Evolutionary conservation across 495 filamentous ascomycete species (phyloP).

Genomic region (Astrothelium subdiscretum): DNA sequence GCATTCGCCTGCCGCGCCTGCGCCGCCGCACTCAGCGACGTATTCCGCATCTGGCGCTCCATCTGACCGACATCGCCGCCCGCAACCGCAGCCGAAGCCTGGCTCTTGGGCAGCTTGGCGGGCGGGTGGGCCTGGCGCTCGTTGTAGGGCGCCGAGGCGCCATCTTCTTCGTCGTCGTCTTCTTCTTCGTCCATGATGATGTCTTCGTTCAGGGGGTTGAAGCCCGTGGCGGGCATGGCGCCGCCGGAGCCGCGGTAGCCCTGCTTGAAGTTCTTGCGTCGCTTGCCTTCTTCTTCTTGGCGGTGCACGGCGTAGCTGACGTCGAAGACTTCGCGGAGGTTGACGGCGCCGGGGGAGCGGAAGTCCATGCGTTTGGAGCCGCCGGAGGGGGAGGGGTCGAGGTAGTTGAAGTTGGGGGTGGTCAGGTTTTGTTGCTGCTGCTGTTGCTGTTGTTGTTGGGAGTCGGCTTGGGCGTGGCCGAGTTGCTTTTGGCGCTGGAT

Average conservation of each 20-base stretch:
- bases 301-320: constrained; percentile 93
- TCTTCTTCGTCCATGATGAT: constrained; percentile 49
- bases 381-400: constrained; percentile 35
- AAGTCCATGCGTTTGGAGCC: constrained; percentile 64
- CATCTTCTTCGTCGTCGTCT: constrained; percentile 51
- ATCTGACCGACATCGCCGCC: constrained; percentile 59
- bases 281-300: constrained; percentile 91
- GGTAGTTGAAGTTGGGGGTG: constrained; percentile 41
- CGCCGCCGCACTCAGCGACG: constrained; percentile 55
- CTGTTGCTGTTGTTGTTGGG: neutral
- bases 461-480: neutral
- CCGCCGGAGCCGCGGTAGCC: constrained; percentile 48
- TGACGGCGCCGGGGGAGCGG: constrained; percentile 88
- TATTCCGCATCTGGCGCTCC: constrained; percentile 73
- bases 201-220: constrained; percentile 42
- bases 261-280: constrained; percentile 64
- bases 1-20: constrained; percentile 45
- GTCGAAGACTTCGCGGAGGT: constrained; percentile 93
- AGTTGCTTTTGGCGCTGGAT: constrained; percentile 39
- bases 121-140: constrained; percentile 36
- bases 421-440: constrained; percentile 4
- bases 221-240: constrained; percentile 19
- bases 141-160: constrained; percentile 41
- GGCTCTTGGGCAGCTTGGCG: constrained; percentile 57
- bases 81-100: constrained; percentile 11